Base-by-base conservation (phyloP, 495 filamentous ascomycete genomes). In the Hypomontagnella monticulosa region DNA sequence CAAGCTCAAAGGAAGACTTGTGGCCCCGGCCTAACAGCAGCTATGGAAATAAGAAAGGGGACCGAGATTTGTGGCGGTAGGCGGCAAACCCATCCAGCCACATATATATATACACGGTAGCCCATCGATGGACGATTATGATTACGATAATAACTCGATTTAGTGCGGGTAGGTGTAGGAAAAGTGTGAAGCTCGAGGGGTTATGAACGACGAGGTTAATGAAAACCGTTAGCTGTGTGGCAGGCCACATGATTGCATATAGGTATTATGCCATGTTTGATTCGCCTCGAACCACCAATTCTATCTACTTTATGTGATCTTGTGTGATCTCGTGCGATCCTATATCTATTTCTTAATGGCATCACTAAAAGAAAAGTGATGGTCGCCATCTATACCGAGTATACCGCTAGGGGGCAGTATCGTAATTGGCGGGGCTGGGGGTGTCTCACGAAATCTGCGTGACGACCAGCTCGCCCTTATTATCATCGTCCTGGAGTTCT, bases 41-140 rank as follows among this genome's bases (percentile, higher is more conserved):
- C 34, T 56, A 74, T 0, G 79, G 78, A 0, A 66, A 70, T 54
- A 79, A 62, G 57, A 80, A 73, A 58, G 79, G 72, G 36, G 80
- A 80, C 56, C 78, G 61, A 57, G 80, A 82, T 69, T 61, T 82
- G 49, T 82, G 80, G 80, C 73, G 80, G 51, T 82, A 41, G 72
- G 36, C 10, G 30, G 20, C 4, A 15, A 41, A 53, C 3, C 10
- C 44, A 9, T 15, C 43, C 18, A 15, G 34, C 6, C 5, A 34
- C 5, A n/a, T 33, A 50, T 5, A 34, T 36, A 27, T 9, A 19
- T 5, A 37, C 4, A 16, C 4, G 5, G 19, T 4, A 10, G 1
- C 10, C 5, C 4, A 20, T 33, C 15, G 23, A n/a, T 3, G 12
- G 16, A 16, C 34, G 23, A 51, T 5, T 0, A 20, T 7, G 36